Evolutionary conservation across 305 asterid genomes (phyloP).

Genomic region (Rubia balearica): DNA sequence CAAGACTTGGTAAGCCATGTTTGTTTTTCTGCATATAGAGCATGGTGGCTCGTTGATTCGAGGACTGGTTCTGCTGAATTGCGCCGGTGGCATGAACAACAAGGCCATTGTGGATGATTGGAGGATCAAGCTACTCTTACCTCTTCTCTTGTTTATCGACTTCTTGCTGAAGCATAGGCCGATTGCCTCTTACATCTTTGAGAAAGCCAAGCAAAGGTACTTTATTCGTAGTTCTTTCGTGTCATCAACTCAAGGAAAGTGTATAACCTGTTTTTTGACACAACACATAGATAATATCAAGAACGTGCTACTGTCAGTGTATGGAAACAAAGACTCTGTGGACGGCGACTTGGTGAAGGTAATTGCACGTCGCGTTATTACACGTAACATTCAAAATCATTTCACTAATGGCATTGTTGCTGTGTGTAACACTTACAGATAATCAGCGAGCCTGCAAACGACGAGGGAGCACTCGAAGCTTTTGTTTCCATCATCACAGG

Average conservation of each 20-base stretch:
- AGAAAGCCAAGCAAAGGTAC: slow-evolving; percentile 59
- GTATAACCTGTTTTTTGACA: slow-evolving; percentile 4
- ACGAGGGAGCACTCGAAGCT: slow-evolving; percentile 91
- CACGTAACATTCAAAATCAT: background rate
- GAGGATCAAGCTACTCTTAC: slow-evolving; percentile 73
- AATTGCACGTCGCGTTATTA: too few species aligned
- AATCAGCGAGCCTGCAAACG: slow-evolving; percentile 61
- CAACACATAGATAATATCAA: slow-evolving; percentile 66
- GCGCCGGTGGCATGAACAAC: slow-evolving; percentile 98
- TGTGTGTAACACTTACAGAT: slow-evolving; percentile 38
- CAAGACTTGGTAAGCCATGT: background rate
- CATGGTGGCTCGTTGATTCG: slow-evolving; percentile 38
- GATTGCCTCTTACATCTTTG: slow-evolving; percentile 54
- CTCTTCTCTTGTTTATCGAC: slow-evolving; percentile 74
- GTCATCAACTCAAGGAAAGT: background rate
- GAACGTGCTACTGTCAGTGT: slow-evolving; percentile 56
- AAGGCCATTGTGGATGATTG: slow-evolving; percentile 94
- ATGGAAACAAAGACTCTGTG: slow-evolving; percentile 72
- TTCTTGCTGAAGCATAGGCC: slow-evolving; percentile 60
- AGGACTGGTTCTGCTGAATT: slow-evolving; percentile 70
- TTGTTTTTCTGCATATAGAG: slow-evolving; percentile 29
- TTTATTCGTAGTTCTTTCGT: slow-evolving; percentile 12
- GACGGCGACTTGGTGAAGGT: slow-evolving; percentile 90
- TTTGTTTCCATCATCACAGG: slow-evolving; percentile 88
- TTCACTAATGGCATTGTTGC: background rate